A percentile compares a stretch with the other conserved stretches of the same genome.
Evolutionary conservation across 2,329 filamentous ascomycete genomes (phyloP).

Genomic region (Cordyceps tenuipes): DNA sequence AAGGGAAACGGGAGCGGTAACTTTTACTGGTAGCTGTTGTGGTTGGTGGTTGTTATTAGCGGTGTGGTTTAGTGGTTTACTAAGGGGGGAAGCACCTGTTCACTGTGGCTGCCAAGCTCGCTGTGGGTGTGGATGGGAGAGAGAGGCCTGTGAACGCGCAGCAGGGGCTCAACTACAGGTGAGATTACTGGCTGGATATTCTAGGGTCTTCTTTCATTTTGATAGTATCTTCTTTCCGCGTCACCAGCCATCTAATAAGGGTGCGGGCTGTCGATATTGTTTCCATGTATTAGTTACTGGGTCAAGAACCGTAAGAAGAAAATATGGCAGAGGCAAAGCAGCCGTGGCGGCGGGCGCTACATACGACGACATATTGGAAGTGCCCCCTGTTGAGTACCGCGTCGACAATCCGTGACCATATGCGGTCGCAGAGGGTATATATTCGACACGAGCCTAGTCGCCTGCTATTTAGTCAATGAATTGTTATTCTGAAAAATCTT

Average conservation of each 20-base stretch:
- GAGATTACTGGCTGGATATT: not conserved
- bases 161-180: not conserved
- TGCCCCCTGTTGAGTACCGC: not conserved
- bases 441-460: not conserved
- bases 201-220: not conserved
- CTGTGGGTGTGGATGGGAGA: not conserved
- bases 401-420: not conserved
- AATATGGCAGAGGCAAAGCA: too few relatives aligned
- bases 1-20: not conserved
- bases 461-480: not conserved
- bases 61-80: too few relatives aligned
- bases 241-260: not conserved
- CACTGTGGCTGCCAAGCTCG: not conserved
- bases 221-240: not conserved
- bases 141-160: too few relatives aligned
- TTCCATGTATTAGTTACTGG: not conserved
- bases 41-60: too few relatives aligned
- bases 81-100: not conserved
- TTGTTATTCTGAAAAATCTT: not conserved
- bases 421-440: not conserved
- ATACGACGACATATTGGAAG: not conserved
- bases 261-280: conserved; percentile 1
- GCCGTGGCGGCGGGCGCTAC: not conserved
- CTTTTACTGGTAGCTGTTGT: too few relatives aligned
- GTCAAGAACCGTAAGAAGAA: not conserved